Base-by-base conservation (phyloP, 202 grass and related monocot species). In the Setaria italica region DNA sequence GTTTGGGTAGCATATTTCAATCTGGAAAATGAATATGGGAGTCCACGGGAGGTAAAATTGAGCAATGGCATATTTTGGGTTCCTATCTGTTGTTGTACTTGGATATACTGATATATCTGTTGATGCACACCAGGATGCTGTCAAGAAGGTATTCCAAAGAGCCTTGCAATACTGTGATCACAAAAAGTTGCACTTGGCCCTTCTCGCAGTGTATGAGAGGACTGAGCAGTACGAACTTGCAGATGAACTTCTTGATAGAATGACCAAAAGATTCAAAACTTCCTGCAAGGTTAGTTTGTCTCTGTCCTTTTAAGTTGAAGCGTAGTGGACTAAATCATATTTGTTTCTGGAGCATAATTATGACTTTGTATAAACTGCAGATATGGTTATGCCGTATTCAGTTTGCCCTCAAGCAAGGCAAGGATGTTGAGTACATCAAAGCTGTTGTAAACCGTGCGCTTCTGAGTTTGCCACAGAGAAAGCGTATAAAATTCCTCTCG, bases 1-100 rank as follows among this genome's bases (percentile, higher is more conserved):
- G 88, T 98, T 78, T 98, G 96, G 96, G 96, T 98, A 11, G 90
- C 96, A 80, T 98, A 94, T 79, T 95, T 94, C 48, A 98, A 98
- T 91, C 82, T 98, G 70, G 96, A 98, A 88, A 95, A 95, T 89
- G 89, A 95, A 88, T 92, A 95, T 12, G 93, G 96, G 60, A 92
- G 80, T 86, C 91, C 96, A 77, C 84, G 89, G 9, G 93, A 98
- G 89, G 96, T 98, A 90, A 93, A 90, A 47, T 68, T 74, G 4
- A 80, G 41, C 11, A 33, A 50, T 78, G 6, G 58, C 70, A 33
- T 43, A 51, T 80, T 72, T 64, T 89, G 54, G 43, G 32, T 39
- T 67, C 50, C 65, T 64, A n/a, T 72, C 13, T 84, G 34, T 34
- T 56, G n/a, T 6, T 25, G 39, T 46, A 25, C 7, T 73, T 77